phyloP scores from a whole-genome alignment of 2,329 filamentous ascomycete species.

The Aspergillus sp. region DNA sequence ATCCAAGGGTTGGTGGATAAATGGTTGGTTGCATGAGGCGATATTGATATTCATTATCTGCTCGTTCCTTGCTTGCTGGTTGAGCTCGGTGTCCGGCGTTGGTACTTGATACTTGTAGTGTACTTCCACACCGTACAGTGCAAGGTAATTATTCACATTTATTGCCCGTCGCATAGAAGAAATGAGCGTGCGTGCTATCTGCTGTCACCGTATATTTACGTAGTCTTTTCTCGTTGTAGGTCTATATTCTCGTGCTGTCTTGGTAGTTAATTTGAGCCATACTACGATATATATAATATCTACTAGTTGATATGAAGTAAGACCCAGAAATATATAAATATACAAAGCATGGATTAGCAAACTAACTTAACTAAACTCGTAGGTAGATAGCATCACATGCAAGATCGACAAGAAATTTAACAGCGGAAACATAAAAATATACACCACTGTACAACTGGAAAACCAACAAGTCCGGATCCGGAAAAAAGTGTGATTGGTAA shows the following conservation, averaged over 20 bases:
- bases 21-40: not conserved
- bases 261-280: no score
- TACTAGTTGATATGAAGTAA: no score
- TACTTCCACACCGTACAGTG: not conserved
- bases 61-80: constrained; percentile 9
- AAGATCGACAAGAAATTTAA: no score
- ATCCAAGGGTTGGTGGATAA: not conserved
- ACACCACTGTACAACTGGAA: not conserved
- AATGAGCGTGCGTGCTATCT: not conserved
- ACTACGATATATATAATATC: no score
- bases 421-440: not conserved
- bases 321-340: no score
- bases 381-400: no score
- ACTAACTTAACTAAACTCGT: no score
- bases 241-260: no score
- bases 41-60: not conserved
- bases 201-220: not conserved
- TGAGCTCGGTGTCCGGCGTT: constrained; percentile 31
- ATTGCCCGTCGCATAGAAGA: not conserved
- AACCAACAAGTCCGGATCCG: not conserved
- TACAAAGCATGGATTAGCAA: no score
- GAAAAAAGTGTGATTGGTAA: not conserved
- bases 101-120: not conserved
- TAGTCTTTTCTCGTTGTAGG: no score
- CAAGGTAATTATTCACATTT: not conserved